Conservation (phyloP, 2,329 filamentous ascomycete genomes). For the Daldinia eschscholtzii region DNA sequence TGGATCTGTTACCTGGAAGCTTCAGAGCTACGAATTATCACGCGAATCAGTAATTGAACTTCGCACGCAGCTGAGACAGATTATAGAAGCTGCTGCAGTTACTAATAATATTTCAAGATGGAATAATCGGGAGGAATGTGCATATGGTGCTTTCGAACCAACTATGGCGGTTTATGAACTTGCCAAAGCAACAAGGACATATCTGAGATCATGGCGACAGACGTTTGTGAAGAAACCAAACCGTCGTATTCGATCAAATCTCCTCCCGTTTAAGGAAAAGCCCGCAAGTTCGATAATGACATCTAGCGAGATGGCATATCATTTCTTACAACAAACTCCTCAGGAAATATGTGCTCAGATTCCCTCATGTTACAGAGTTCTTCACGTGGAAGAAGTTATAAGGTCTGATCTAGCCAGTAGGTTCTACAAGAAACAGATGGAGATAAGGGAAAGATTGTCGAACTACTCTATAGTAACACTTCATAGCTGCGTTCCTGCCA, state of each 20-base stretch:
- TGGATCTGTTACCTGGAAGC: conserved; percentile 34
- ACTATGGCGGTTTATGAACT: conserved; percentile 42
- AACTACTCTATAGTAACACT: conserved; percentile 24
- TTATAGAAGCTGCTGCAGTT: conserved; percentile 34
- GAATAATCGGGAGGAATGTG: conserved; percentile 34
- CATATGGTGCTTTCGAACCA: conserved; percentile 47
- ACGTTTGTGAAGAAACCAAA: conserved; percentile 9
- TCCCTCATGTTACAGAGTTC: conserved; percentile 51
- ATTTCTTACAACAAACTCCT: conserved; percentile 52
- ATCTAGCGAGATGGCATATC: conserved; percentile 48
- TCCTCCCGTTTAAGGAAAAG: conserved; percentile 34
- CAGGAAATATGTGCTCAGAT: conserved; percentile 53
- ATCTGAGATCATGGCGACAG: conserved; percentile 26
- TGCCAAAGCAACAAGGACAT: conserved; percentile 28
- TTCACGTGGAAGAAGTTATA: conserved; percentile 57
- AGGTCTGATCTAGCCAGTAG: conserved; percentile 51
- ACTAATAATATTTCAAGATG: conserved; percentile 46
- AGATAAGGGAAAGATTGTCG: conserved; percentile 48
- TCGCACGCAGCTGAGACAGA: conserved; percentile 34
- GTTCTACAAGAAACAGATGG: conserved; percentile 49
- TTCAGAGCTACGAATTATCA: conserved; percentile 41
- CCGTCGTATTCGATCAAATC: neutral
- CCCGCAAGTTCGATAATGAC: conserved; percentile 26
- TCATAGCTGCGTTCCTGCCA: conserved; percentile 25
- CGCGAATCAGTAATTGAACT: conserved; percentile 43